phyloP scores from a whole-genome alignment of 441 rosid species.

The Syzygium malaccense region DNA sequence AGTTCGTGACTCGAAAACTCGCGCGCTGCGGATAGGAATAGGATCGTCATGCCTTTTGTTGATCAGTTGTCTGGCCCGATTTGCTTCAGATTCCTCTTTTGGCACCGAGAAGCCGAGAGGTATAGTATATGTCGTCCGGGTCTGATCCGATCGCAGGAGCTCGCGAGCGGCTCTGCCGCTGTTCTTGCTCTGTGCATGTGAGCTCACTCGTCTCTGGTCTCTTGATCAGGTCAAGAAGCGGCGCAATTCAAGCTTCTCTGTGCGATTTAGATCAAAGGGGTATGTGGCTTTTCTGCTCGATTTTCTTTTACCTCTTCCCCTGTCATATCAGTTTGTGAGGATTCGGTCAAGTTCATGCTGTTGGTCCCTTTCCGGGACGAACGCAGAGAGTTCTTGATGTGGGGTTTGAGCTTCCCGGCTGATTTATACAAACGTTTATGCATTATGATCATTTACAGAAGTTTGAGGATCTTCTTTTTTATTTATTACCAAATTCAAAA shows the following conservation, averaged over 20 bases:
- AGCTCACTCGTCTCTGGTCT: slow-evolving; percentile 1
- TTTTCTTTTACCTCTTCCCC: not conserved
- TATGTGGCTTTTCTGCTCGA: slow-evolving; percentile 1
- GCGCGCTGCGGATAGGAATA: not conserved
- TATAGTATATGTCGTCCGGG: slow-evolving; percentile 31
- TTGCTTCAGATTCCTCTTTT: not conserved
- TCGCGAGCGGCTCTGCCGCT: slow-evolving; percentile 26
- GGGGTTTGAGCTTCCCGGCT: not conserved
- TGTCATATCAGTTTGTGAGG: not conserved
- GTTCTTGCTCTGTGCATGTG: not conserved
- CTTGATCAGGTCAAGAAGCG: slow-evolving; percentile 2
- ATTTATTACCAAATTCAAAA: not conserved
- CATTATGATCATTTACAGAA: not conserved
- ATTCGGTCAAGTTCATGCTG: not conserved
- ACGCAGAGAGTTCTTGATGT: not conserved
- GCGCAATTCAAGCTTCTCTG: not conserved
- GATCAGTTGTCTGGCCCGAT: not conserved
- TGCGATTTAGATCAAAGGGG: slow-evolving; percentile 18
- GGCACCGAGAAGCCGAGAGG: not conserved
- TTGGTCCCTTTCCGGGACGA: not conserved
- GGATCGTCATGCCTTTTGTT: not conserved
- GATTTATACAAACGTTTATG: not conserved
- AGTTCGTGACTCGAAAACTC: not conserved
- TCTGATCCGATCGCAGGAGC: slow-evolving; percentile 28
- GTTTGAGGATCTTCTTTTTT: not conserved